These are phyloP conservation scores for Aspergillus haitiensis DNA, from an alignment of 495 filamentous ascomycete species.

Conservation along the genomic window DNA sequence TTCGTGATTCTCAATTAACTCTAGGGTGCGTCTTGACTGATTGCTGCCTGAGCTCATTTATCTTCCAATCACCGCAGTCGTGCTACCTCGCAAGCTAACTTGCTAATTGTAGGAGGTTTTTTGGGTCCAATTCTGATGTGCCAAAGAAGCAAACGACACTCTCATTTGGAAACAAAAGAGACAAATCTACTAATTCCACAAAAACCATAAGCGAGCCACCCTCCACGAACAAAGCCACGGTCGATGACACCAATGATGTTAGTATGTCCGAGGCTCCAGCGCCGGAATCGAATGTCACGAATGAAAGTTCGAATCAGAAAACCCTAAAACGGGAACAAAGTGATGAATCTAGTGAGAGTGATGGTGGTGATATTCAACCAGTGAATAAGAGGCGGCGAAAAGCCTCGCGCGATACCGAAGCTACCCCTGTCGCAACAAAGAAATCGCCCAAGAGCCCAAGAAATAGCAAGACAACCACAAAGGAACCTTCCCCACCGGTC, in stretches of 20 bases:
- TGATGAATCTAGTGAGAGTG: slow-evolving; percentile 43
- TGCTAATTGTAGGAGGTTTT: slow-evolving; percentile 39
- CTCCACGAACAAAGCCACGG: slow-evolving; percentile 5
- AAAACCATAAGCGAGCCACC: slow-evolving; percentile 17
- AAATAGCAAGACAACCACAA: slow-evolving; percentile 17
- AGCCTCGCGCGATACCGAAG: slow-evolving; percentile 13
- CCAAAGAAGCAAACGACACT: slow-evolving; percentile 73
- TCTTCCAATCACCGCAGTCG: neutral
- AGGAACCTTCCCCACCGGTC: slow-evolving; percentile 28
- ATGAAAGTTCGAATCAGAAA: slow-evolving; percentile 31
- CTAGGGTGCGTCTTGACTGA: slow-evolving; percentile 67
- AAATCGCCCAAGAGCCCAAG: slow-evolving; percentile 30
- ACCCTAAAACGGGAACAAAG: slow-evolving; percentile 43
- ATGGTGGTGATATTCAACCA: slow-evolving; percentile 55
- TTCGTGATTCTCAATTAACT: slow-evolving; percentile 74
- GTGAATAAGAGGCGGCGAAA: slow-evolving; percentile 46
- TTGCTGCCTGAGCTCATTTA: slow-evolving; percentile 9
- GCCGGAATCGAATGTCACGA: slow-evolving; percentile 19
- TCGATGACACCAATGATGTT: slow-evolving; percentile 44
- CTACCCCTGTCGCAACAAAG: slow-evolving; percentile 25
- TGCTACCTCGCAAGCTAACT: neutral
- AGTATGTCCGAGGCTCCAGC: slow-evolving; percentile 33
- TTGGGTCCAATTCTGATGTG: slow-evolving; percentile 45
- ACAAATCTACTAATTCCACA: slow-evolving; percentile 28
- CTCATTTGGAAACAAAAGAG: slow-evolving; percentile 54